Base-by-base conservation (phyloP, 192 early-diverging fungal genomes). In the Jimgerdemannia lactiflua region DNA sequence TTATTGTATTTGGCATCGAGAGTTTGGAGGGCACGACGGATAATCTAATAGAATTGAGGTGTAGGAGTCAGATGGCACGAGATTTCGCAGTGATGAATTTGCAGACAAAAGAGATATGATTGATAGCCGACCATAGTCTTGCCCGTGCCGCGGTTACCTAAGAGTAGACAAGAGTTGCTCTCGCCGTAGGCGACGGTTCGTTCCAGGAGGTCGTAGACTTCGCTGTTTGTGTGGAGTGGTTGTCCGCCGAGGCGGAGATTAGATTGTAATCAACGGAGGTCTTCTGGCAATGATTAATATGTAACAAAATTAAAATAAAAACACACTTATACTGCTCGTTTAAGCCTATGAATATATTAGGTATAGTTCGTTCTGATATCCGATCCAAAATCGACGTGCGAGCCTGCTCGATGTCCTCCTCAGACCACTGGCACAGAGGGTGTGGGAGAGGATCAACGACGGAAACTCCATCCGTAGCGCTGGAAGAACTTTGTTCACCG, bases 121-220 rank as follows among this genome's bases (percentile, higher is more conserved):
- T 29, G 29, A 29, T 29, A 29, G 29, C 29, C 29, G 29, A 29
- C 75, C 39, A 83, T 71, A 3, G 91, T 85, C 69, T 96, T 96
- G 41, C 96, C 96, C 59, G 89, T 86, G 8, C 94, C 94, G 70
- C 91, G 84, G 59, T 88, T 90, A 1, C 97, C 97, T 3, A 96
- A 84, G 6, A 99, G 73, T 39, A 99, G 79, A 41, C 93, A 92
- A 0, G 95, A 93, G 77, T 97, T 99, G 68, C 95, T 93, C 74
- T 99, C 96, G 2, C 91, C 92, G 19, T 79, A 73, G 4, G 79
- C 75, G 4, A 94, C 83, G 6, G 92, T 91, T 41, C 86, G 86
- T 39, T 86, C 83, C 65, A 94, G 75, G 1, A 95, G 71, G 20
- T 86, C 80, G n/a, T 82, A 74, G 14, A 94, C 72, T 59, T 59